Conservation (phyloP, 257 asterid species). For the Ballota nigra region DNA sequence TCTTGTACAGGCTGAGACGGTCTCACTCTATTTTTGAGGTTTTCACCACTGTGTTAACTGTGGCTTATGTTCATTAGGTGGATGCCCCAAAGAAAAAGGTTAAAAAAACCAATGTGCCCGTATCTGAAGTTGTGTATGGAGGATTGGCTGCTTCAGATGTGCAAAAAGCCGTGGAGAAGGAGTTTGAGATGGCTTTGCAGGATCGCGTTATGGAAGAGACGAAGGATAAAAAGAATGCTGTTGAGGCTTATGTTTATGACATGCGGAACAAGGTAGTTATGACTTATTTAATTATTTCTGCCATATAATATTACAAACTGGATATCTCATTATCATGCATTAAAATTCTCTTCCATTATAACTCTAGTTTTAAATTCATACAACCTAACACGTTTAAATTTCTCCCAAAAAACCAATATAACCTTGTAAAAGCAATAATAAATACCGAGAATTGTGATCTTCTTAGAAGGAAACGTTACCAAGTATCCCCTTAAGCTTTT, state of each 20-base stretch:
- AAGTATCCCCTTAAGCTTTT: background rate
- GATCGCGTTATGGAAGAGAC: conserved; percentile 96
- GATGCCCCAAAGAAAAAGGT: conserved; percentile 86
- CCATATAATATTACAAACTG: background rate
- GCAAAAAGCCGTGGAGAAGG: conserved; percentile 84
- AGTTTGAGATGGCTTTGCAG: conserved; percentile 91
- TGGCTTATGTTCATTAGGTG: conserved; percentile 25
- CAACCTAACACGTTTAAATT: background rate
- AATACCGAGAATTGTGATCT: background rate
- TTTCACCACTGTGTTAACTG: background rate
- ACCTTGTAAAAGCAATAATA: background rate
- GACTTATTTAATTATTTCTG: too few relatives aligned
- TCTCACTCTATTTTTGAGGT: background rate
- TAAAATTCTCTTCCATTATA: background rate
- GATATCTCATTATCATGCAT: background rate
- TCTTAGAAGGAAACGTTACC: background rate
- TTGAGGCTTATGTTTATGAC: conserved; percentile 84
- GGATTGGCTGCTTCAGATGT: conserved; percentile 59
- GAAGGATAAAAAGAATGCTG: conserved; percentile 85
- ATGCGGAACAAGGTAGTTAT: conserved; percentile 71
- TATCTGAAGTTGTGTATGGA: conserved; percentile 66
- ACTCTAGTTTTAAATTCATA: background rate
- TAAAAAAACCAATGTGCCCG: conserved; percentile 63
- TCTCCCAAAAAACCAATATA: background rate
- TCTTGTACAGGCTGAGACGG: background rate